Conservation (phyloP, 2,329 filamentous ascomycete genomes). For the Penicillium carneum region DNA sequence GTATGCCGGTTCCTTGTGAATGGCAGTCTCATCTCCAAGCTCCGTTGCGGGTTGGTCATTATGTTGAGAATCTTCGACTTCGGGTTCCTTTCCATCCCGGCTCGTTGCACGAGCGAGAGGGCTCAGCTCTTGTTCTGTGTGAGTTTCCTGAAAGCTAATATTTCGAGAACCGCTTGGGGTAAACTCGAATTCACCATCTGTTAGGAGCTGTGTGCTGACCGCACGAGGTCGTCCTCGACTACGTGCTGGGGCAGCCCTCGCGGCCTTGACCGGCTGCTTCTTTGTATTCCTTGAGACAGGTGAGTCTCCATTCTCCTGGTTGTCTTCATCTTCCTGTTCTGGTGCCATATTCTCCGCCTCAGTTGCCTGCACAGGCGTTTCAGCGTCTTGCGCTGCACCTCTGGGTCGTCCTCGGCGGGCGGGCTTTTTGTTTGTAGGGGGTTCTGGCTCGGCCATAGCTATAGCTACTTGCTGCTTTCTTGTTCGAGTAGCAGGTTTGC, state of each 20-base stretch:
- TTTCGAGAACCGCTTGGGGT: slow-evolving; percentile 45
- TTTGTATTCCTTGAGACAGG: slow-evolving; percentile 37
- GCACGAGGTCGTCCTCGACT: slow-evolving; percentile 38
- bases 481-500: slow-evolving; percentile 32
- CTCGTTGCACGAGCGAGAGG: slow-evolving; percentile 29
- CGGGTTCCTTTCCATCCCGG: slow-evolving; percentile 27
- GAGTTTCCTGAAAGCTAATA: slow-evolving; percentile 30
- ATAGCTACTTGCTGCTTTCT: slow-evolving; percentile 38
- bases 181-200: slow-evolving; percentile 53
- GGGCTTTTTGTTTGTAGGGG: slow-evolving; percentile 31
- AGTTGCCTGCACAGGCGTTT: slow-evolving; percentile 47
- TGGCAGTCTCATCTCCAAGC: slow-evolving; percentile 42
- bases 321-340: slow-evolving; percentile 39
- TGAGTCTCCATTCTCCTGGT: slow-evolving; percentile 32
- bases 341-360: slow-evolving; percentile 51
- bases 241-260: slow-evolving; percentile 26
- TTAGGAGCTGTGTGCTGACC: slow-evolving; percentile 38
- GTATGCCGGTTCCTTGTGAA: slow-evolving; percentile 35
- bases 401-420: slow-evolving; percentile 42
- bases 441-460: slow-evolving; percentile 18
- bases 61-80: slow-evolving; percentile 38
- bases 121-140: slow-evolving; percentile 30
- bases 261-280: not conserved
- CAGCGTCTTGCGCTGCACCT: slow-evolving; percentile 35
- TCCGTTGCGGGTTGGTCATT: slow-evolving; percentile 43